Evolutionary conservation across 345 rosid genomes (phyloP).

Genomic region (Brassica napus): DNA sequence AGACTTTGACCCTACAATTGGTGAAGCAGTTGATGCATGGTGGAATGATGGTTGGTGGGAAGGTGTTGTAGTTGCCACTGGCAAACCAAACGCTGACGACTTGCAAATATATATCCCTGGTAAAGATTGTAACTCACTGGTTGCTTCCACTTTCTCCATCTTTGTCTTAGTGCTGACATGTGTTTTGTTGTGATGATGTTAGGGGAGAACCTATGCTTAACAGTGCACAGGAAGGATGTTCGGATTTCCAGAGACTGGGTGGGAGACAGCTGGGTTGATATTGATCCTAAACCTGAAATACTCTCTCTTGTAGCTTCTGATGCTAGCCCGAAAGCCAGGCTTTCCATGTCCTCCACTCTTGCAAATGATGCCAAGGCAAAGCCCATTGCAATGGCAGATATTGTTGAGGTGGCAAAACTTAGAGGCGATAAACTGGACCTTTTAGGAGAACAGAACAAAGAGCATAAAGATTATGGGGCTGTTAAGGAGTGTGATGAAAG

Average conservation of each 20-base stretch:
- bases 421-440: slow-evolving; percentile 32
- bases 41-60: slow-evolving; percentile 99
- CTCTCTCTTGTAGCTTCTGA: slow-evolving; percentile 50
- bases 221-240: slow-evolving; percentile 54
- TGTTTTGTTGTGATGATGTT: slow-evolving; percentile 33
- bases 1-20: slow-evolving; percentile 46
- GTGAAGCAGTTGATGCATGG: slow-evolving; percentile 93
- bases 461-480: slow-evolving; percentile 42
- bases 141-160: slow-evolving; percentile 9
- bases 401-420: slow-evolving; percentile 45
- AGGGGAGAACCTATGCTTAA: slow-evolving; percentile 73
- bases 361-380: slow-evolving; percentile 47
- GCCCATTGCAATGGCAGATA: slow-evolving; percentile 32
- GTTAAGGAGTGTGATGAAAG: slow-evolving; percentile 37
- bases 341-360: slow-evolving; percentile 45
- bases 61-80: slow-evolving; percentile 62
- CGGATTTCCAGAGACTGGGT: slow-evolving; percentile 86
- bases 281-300: slow-evolving; percentile 60
- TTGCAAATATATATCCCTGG: slow-evolving; percentile 76
- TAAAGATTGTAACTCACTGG: slow-evolving; percentile 26
- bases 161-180: slow-evolving; percentile 14
- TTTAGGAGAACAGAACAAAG: slow-evolving; percentile 42
- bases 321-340: slow-evolving; percentile 47
- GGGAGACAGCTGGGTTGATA: slow-evolving; percentile 73
- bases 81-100: slow-evolving; percentile 40